Percentiles rank a stretch among this genome's conserved stretches.
phyloP scores from a whole-genome alignment of 2,329 filamentous ascomycete genomes.

The Fusarium multiceps region DNA sequence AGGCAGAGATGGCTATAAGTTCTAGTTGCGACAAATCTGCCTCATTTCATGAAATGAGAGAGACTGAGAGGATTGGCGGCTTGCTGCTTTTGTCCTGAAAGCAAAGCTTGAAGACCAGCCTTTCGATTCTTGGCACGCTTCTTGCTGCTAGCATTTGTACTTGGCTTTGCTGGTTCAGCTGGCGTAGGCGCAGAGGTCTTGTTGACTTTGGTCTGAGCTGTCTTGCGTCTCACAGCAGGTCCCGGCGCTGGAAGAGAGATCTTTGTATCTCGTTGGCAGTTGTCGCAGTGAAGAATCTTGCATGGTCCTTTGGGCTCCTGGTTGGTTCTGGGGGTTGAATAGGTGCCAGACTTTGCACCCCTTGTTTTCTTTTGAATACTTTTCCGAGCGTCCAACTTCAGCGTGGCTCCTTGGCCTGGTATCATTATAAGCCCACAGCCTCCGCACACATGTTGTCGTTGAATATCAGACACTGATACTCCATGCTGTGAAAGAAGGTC shows the following conservation, averaged over 20 bases:
- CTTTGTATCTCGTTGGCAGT: conserved; percentile 58
- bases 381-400: conserved; percentile 53
- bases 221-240: conserved; percentile 42
- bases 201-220: conserved; percentile 36
- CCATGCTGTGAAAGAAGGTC: conserved; percentile 61
- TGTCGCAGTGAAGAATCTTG: conserved; percentile 59
- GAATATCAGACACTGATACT: conserved; percentile 58
- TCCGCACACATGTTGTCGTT: conserved; percentile 66
- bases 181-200: conserved; percentile 13
- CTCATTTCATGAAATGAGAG: conserved; percentile 63
- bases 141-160: conserved; percentile 69
- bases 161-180: conserved; percentile 48
- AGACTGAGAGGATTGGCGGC: conserved; percentile 60
- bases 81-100: conserved; percentile 64
- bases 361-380: conserved; percentile 14
- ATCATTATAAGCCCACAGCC: conserved; percentile 72
- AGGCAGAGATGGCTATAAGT: neutral
- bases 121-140: conserved; percentile 74
- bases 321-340: conserved; percentile 2
- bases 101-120: conserved; percentile 72
- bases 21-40: neutral
- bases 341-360: conserved; percentile 6
- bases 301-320: conserved; percentile 39
- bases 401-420: conserved; percentile 57
- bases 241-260: conserved; percentile 55